Base-by-base conservation (phyloP, 768 basidiomycete genomes). In the Auricularia cornea region DNA sequence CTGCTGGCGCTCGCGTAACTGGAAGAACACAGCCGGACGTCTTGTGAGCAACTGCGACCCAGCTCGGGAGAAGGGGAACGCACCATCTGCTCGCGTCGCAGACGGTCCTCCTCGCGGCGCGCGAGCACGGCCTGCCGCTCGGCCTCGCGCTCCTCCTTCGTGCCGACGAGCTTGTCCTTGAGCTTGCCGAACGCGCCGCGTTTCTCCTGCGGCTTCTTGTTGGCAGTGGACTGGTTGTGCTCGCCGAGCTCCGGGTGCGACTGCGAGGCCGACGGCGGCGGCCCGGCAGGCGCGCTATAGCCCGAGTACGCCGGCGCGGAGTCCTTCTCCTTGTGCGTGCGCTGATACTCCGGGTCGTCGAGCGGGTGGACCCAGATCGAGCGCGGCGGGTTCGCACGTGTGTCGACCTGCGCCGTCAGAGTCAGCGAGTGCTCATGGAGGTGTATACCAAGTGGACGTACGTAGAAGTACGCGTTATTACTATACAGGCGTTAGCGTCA, bases 291-390 rank as follows among this genome's bases (percentile, higher is more conserved):
- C 60, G 44, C 23, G n/a, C 48, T 57, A 33, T 57, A 60, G 28
- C 62, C 44, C 33, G n/a, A 26, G 12, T 41, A 51, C 29, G 44
- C 23, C 30, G 62, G 48, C 16, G 66, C 66, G 20, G 67, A 67
- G 20, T 76, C 67, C 65, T 80, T 79, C 62, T 79, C 74, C 65
- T 3, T 83, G 80, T 8, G 85, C 83, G 65, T 87, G 81, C 56
- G 82, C 80, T 3, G 76, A 71, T 80, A 89, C 60, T 83, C 77
- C 56, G 85, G 82, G 70, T 89, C 87, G 62, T 89, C 85, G 63
- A 83, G 83, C 1, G 89, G 88, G 69, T 91, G 88, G 1, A 79
- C 78, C 89, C 88, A 91, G 68, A 84, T 89, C 0, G 83, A 79
- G 0, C 88, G 81, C 1, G 86, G 83, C 8, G 89, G 88, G 8